Base-by-base conservation (phyloP, 805 yeast genomes). In the Saccharomycopsis schoenii region DNA sequence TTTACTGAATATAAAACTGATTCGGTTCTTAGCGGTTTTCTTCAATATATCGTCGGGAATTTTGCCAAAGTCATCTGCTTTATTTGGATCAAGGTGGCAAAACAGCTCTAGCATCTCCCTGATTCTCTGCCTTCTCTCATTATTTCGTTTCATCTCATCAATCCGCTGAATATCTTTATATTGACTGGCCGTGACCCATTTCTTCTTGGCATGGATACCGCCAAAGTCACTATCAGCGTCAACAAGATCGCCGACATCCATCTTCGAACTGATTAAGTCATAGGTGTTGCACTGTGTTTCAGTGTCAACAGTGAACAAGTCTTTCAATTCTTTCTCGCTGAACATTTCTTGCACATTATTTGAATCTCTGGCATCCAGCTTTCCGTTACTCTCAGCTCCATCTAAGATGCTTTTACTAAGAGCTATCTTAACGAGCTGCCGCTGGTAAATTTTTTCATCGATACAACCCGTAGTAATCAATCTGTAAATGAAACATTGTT, bases 401-500 rank as follows among this genome's bases (percentile, higher is more conserved):
- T 66, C 59, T 65, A 82, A 77, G 66, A 93, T 86, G 65, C 83
- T 83, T 64, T 85, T 85, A 56, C 97, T 88, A 57, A 93, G 73
- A 59, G 86, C 91, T 60, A 76, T 82, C 71, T 94, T 94, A 77
- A 89, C 85, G 59, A 92, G 74, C 71, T 94, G 99, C 19, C 99
- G 76, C 70, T 94, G 98, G 63, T 88, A 85, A 2, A 94, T 92
- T 73, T 92, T 93, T 70, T 94, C 99, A 70, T 94, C 99, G 41
- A 91, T 87, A 60, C 92, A 84, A 0, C 98, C 99, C 0, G 96
- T 84, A 0, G 96, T 87, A 52, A 94, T 73, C 19, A 94, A 72
- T 66, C 99, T 78, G 69, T 94, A 94, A 37, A 93, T 84, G 69
- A 76, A 86, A 11, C 91, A 94, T 0, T 89, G 89, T 56, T 74